Conservation (phyloP, 2,329 filamentous ascomycete species). For the Aspergillus viridinutans region DNA sequence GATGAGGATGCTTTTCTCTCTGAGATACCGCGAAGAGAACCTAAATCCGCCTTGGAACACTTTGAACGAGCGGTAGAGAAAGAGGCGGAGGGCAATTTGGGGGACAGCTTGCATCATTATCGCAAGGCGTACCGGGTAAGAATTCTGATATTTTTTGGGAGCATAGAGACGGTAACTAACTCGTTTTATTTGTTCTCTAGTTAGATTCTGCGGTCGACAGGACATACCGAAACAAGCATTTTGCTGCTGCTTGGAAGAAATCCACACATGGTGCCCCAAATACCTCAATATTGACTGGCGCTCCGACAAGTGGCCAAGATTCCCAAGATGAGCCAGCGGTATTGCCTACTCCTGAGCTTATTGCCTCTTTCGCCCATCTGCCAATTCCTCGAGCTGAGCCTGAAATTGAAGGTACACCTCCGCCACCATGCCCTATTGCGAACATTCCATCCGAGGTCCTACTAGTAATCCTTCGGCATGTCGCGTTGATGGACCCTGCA, state of each 20-base stretch:
- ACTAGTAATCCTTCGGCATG: conserved; percentile 69
- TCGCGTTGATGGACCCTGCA: conserved; percentile 71
- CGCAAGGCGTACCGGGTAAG: conserved; percentile 80
- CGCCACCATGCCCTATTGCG: conserved; percentile 51
- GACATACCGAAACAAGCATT: conserved; percentile 86
- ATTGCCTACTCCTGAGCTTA: conserved; percentile 61
- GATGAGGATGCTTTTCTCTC: conserved; percentile 39
- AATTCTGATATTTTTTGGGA: not conserved
- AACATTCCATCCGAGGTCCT: conserved; percentile 79
- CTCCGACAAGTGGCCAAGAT: conserved; percentile 53
- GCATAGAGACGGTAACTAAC: conserved; percentile 9
- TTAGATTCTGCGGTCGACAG: conserved; percentile 82
- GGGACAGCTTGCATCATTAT: conserved; percentile 84
- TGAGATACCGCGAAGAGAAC: conserved; percentile 43
- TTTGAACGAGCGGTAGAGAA: conserved; percentile 89
- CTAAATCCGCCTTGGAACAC: conserved; percentile 78
- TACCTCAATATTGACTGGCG: conserved; percentile 42
- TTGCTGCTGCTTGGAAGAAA: conserved; percentile 60
- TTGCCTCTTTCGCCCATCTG: conserved; percentile 68
- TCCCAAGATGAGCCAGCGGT: conserved; percentile 49
- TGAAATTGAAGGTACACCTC: not conserved
- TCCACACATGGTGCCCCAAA: conserved; percentile 43
- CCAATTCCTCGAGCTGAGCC: conserved; percentile 65
- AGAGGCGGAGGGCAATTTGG: conserved; percentile 77
- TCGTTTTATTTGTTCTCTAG: conserved; percentile 41